These are phyloP conservation scores for Atkinsonella hypoxylon DNA, from an alignment of 2,329 filamentous ascomycete species.

Conservation along the genomic window DNA sequence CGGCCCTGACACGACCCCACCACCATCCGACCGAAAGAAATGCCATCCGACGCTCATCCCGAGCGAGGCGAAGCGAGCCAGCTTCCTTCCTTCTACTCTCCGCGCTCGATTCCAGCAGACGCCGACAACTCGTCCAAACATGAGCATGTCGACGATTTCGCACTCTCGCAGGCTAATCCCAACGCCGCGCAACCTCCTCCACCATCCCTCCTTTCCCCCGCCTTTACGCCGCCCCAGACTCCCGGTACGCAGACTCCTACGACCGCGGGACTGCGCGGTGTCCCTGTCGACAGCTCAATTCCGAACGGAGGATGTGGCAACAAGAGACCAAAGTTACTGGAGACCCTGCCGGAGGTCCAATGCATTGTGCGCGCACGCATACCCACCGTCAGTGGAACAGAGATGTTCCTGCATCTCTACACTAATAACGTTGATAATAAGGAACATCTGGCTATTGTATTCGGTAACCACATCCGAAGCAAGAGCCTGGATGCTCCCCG, in stretches of 20 bases:
- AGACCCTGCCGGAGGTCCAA: slow-evolving; percentile 70
- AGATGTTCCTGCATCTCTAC: slow-evolving; percentile 97
- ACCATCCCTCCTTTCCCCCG: slow-evolving; percentile 72
- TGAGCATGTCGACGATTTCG: slow-evolving; percentile 23
- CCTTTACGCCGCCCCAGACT: slow-evolving; percentile 63
- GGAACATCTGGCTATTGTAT: slow-evolving; percentile 94
- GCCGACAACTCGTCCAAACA: slow-evolving; percentile 12
- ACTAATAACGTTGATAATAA: slow-evolving; percentile 88
- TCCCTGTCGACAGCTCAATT: slow-evolving; percentile 48
- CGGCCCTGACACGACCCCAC: neutral
- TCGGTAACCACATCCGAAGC: slow-evolving; percentile 74
- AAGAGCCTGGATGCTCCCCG: slow-evolving; percentile 57
- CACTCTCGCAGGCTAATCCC: slow-evolving; percentile 19
- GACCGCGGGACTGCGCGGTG: slow-evolving; percentile 32
- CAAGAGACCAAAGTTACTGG: slow-evolving; percentile 60
- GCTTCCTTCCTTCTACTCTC: slow-evolving; percentile 37
- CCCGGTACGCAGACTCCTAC: slow-evolving; percentile 45
- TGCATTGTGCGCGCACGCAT: slow-evolving; percentile 93
- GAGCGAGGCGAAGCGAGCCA: slow-evolving; percentile 17
- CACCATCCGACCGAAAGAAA: slow-evolving; percentile 1
- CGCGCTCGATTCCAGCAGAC: slow-evolving; percentile 21
- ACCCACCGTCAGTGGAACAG: slow-evolving; percentile 78
- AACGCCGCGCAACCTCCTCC: slow-evolving; percentile 24
- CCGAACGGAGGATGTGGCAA: slow-evolving; percentile 47
- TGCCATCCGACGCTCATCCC: slow-evolving; percentile 4